phyloP scores from a whole-genome alignment of 1,284 basidiomycete species.

The Cutaneotrichosporon sp. region DNA sequence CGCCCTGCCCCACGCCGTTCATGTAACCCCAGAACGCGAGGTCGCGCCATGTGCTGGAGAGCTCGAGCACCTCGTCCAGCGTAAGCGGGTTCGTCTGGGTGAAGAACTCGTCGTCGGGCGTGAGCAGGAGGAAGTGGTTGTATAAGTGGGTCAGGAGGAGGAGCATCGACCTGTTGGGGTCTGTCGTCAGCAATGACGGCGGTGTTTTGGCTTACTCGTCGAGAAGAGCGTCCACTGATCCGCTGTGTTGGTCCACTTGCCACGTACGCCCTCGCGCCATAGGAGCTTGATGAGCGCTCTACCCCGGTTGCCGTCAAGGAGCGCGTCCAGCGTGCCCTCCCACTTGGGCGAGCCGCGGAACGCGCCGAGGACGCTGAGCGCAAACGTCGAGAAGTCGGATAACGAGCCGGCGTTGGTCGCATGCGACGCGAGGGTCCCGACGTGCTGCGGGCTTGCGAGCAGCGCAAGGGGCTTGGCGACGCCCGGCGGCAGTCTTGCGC shows the following conservation, averaged over 20 bases:
- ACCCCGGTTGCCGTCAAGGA: conserved; percentile 47
- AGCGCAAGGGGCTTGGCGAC: conserved; percentile 38
- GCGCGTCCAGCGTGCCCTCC: conserved; percentile 56
- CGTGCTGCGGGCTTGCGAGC: conserved; percentile 39
- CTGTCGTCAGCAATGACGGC: conserved; percentile 30
- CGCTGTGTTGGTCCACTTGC: conserved; percentile 52
- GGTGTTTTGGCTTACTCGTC: conserved; percentile 50
- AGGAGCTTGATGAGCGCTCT: conserved; percentile 66
- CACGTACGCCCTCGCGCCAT: conserved; percentile 68
- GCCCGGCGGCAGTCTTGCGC: conserved; percentile 27
- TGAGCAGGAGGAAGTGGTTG: conserved; percentile 79
- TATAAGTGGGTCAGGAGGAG: conserved; percentile 83
- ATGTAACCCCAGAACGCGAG: conserved; percentile 52
- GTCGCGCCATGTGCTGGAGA: conserved; percentile 51
- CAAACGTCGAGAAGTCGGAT: conserved; percentile 38
- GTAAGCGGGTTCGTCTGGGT: conserved; percentile 66
- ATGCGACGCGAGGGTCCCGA: conserved; percentile 24
- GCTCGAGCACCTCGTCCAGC: conserved; percentile 72
- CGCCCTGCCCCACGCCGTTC: conserved; percentile 55
- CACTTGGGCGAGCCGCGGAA: conserved; percentile 61
- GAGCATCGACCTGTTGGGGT: conserved; percentile 64
- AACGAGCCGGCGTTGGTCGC: conserved; percentile 21
- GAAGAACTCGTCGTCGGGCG: conserved; percentile 98
- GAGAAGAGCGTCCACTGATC: conserved; percentile 58
- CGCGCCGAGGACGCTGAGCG: conserved; percentile 52